Conservation (phyloP, 163 green algal species). For the Scenedesmus sp. region DNA sequence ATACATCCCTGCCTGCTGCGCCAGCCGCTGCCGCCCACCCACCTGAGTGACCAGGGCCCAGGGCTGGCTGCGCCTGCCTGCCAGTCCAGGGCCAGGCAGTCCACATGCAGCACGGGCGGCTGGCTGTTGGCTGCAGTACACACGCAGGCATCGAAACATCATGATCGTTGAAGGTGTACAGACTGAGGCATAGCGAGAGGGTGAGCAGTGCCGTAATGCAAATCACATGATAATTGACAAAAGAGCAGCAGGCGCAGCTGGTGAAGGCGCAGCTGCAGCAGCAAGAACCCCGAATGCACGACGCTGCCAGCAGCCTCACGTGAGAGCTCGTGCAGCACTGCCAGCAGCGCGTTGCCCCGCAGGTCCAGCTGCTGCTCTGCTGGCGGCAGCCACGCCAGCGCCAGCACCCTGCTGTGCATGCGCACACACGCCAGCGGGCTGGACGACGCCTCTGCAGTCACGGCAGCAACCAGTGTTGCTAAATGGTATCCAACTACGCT, state of each 20-base stretch:
- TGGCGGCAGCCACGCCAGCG: conserved; percentile 10
- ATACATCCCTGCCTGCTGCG: not conserved
- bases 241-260: not conserved
- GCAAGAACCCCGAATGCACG: not conserved
- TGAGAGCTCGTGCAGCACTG: conserved; percentile 46
- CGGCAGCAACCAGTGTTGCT: not conserved
- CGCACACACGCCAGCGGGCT: not conserved
- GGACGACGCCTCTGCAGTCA: not conserved
- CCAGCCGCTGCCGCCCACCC: not conserved
- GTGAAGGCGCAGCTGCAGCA: not conserved
- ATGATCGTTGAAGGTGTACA: not conserved
- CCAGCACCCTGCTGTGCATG: conserved; percentile 30
- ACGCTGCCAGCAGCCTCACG: not conserved
- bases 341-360: conserved; percentile 21
- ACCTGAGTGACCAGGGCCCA: conserved; percentile 43
- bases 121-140: conserved; percentile 32
- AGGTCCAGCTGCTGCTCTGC: conserved; percentile 38
- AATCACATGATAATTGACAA: not conserved
- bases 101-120: conserved; percentile 12
- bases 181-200: not conserved
- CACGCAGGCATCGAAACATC: not conserved
- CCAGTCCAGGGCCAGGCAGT: conserved; percentile 34
- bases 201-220: not conserved
- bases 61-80: not conserved
- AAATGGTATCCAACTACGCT: not conserved